Evolutionary conservation across 1,284 basidiomycete genomes (phyloP).

Genomic region (Fomes fomentarius): DNA sequence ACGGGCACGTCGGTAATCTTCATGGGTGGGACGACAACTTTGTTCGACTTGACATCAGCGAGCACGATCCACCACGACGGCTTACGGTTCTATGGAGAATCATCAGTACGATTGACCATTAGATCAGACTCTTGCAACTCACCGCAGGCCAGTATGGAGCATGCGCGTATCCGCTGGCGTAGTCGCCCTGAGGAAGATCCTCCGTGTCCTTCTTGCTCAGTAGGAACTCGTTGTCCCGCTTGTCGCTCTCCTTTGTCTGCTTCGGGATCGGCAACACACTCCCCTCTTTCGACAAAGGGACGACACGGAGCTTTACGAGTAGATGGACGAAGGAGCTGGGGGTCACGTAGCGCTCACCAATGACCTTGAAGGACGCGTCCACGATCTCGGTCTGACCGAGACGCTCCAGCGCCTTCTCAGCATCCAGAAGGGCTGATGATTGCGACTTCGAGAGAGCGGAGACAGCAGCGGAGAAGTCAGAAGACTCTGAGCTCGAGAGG

Average conservation of each 20-base stretch:
- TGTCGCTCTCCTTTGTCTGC: conserved; percentile 52
- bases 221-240: conserved; percentile 72
- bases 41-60: conserved; percentile 89
- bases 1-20: conserved; percentile 84
- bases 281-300: conserved; percentile 49
- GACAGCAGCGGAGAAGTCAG: conserved; percentile 50
- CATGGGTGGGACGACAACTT: conserved; percentile 90
- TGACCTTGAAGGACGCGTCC: conserved; percentile 89
- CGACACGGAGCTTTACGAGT: conserved; percentile 79
- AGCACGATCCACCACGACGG: conserved; percentile 93
- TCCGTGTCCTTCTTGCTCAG: conserved; percentile 65
- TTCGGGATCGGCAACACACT: conserved; percentile 23
- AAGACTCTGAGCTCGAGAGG: conserved; percentile 54
- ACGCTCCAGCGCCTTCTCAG: conserved; percentile 68
- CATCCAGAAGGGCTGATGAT: conserved; percentile 57
- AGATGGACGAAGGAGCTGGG: conserved; percentile 92
- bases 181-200: conserved; percentile 45
- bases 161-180: conserved; percentile 72
- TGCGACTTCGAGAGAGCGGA: conserved; percentile 52
- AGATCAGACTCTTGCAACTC: conserved; percentile 32
- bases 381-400: conserved; percentile 87
- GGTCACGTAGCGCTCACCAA: conserved; percentile 88
- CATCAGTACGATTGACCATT: background rate
- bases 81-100: conserved; percentile 65
- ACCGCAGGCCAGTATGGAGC: conserved; percentile 92